These are phyloP conservation scores for Discostella stelligeroides DNA, from an alignment of 108 stramenopile species.

Conservation along the genomic window DNA sequence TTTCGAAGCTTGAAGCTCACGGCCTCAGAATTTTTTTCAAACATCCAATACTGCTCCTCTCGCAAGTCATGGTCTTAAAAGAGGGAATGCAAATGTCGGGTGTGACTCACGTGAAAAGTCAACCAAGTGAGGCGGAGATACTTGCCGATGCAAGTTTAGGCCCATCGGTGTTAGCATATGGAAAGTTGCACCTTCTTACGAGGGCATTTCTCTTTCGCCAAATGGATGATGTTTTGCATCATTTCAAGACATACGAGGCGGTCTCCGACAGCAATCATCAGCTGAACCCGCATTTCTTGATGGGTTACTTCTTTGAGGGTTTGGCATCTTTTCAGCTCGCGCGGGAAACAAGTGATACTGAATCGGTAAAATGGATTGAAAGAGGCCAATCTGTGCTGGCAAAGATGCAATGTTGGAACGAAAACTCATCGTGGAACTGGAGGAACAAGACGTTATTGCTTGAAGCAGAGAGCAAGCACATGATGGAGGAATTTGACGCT, in stretches of 20 bases:
- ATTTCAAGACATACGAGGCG: neutral
- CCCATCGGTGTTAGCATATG: neutral
- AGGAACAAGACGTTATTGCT: constrained; percentile 12
- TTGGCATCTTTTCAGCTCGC: constrained; percentile 8
- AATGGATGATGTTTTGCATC: neutral
- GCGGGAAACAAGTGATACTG: neutral
- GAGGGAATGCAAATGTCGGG: neutral
- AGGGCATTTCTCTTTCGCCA: constrained; percentile 13
- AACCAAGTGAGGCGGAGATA: neutral
- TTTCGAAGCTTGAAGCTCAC: neutral
- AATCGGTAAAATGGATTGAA: neutral
- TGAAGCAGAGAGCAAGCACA: constrained; percentile 13
- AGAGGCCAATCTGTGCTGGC: neutral
- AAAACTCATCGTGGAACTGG: constrained; percentile 11
- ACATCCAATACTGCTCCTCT: neutral
- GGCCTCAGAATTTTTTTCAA: neutral
- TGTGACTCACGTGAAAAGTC: neutral
- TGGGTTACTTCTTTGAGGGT: constrained; percentile 15
- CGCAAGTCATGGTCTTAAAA: neutral
- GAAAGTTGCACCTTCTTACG: neutral
- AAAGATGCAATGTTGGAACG: neutral
- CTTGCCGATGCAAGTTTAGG: neutral
- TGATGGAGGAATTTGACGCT: neutral
- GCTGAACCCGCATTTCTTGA: neutral
- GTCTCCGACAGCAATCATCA: neutral